Conservation (phyloP, 371 early-diverging fungal species). For the Saksenaea oblongispora region DNA sequence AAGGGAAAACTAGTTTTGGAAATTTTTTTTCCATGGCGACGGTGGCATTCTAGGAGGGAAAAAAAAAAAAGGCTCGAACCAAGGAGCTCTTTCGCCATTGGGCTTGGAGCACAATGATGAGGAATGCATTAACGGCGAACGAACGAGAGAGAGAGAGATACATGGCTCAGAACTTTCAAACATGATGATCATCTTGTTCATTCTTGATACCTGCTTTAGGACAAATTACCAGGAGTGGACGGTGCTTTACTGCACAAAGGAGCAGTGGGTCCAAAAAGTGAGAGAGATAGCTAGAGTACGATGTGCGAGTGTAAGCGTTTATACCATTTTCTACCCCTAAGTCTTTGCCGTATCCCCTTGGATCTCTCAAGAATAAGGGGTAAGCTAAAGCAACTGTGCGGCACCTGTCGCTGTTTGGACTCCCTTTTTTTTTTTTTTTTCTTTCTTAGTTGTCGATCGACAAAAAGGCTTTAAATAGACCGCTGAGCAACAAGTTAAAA, state of each 20-base stretch:
- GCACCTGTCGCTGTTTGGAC: neutral
- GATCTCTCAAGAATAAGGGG: neutral
- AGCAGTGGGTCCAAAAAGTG: neutral
- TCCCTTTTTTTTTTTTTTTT: neutral
- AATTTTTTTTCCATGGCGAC: conserved; percentile 2
- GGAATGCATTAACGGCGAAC: neutral
- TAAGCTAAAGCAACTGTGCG: conserved; percentile 3
- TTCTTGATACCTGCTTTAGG: conserved; percentile 8
- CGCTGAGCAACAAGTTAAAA: neutral
- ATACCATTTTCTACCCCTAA: neutral
- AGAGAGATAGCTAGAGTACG: neutral
- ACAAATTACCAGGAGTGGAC: conserved; percentile 6
- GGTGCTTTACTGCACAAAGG: conserved; percentile 12
- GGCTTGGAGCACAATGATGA: conserved; percentile 1
- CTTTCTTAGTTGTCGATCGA: conserved; percentile 17
- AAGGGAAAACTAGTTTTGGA: neutral
- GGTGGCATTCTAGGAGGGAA: conserved; percentile 1
- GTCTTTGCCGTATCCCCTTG: neutral
- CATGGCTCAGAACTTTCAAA: neutral
- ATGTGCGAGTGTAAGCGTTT: neutral
- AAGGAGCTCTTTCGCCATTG: neutral
- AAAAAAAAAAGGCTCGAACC: neutral
- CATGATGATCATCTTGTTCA: conserved; percentile 5
- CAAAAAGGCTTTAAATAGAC: conserved; percentile 15
- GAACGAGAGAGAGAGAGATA: too few relatives aligned